phyloP scores from a whole-genome alignment of 139 green algal species.

The Trebouxia sp. region DNA sequence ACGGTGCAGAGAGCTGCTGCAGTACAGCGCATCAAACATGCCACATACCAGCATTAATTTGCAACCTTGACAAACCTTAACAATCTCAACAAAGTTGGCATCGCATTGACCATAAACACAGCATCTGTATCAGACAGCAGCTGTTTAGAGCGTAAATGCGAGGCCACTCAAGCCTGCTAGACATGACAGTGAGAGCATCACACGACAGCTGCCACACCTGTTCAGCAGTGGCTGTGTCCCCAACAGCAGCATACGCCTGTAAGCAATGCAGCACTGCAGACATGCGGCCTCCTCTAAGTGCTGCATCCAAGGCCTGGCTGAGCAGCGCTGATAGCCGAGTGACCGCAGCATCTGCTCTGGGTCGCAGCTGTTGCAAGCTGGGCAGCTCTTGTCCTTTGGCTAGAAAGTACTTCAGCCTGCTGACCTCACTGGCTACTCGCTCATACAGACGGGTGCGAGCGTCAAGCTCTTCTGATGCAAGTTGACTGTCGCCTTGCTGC shows the following conservation, averaged over 20 bases:
- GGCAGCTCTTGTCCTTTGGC: conserved; percentile 74
- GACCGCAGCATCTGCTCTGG: conserved; percentile 57
- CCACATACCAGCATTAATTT: neutral
- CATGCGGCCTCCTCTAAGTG: conserved; percentile 49
- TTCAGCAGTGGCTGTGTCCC: conserved; percentile 57
- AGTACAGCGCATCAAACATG: no score
- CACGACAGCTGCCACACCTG: conserved; percentile 12
- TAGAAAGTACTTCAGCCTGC: conserved; percentile 81
- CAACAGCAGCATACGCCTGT: conserved; percentile 78
- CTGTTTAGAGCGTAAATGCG: no score
- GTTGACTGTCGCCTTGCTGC: neutral
- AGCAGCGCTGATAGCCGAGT: conserved; percentile 53
- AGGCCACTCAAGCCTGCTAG: no score
- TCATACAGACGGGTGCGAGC: conserved; percentile 74
- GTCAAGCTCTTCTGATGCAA: conserved; percentile 57
- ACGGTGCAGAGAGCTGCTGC: no score
- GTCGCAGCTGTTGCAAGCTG: conserved; percentile 72
- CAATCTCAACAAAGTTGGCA: no score
- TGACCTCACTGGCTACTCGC: conserved; percentile 86
- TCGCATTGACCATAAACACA: no score
- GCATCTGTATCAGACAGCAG: no score
- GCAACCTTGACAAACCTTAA: no score
- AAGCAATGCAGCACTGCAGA: conserved; percentile 69
- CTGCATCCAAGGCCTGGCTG: conserved; percentile 47
- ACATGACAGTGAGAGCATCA: neutral